phyloP scores from a whole-genome alignment of 495 filamentous ascomycete genomes.

The Apiosordaria backusii region DNA sequence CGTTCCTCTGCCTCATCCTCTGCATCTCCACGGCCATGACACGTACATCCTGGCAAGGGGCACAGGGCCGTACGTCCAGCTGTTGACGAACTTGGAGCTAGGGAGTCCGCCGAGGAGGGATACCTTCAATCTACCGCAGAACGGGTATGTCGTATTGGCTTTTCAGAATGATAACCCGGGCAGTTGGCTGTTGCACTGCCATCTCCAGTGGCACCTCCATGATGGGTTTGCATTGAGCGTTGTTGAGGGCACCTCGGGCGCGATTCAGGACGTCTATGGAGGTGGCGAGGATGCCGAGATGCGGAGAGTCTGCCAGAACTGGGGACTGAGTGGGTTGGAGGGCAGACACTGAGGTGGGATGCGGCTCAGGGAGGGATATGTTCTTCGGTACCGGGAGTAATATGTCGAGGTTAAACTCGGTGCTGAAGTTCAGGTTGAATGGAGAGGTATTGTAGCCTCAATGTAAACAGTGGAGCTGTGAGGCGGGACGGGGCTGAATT shows the following conservation, averaged over 20 bases:
- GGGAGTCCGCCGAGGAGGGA: constrained; percentile 36
- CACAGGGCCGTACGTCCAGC: constrained; percentile 30
- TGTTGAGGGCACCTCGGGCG: neutral
- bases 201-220: constrained; percentile 51
- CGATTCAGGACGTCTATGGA: neutral
- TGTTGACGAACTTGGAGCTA: constrained; percentile 31
- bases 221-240: neutral
- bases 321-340: neutral
- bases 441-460: neutral
- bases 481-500: neutral
- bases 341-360: neutral
- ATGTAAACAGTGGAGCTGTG: neutral
- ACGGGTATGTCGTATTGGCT: constrained; percentile 40
- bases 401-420: neutral
- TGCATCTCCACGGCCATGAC: constrained; percentile 59
- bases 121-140: constrained; percentile 40
- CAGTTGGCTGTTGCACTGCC: constrained; percentile 46
- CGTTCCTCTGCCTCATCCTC: constrained; percentile 39
- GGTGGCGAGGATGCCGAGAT: neutral
- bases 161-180: constrained; percentile 48
- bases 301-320: neutral
- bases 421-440: neutral
- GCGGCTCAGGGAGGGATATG: no score
- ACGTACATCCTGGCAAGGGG: constrained; percentile 54
- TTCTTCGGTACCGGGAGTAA: no score